A percentile compares a stretch with the other conserved stretches of the same genome.
phyloP scores from a whole-genome alignment of 768 basidiomycete genomes.

The Tylopilus cervinicoccineus region DNA sequence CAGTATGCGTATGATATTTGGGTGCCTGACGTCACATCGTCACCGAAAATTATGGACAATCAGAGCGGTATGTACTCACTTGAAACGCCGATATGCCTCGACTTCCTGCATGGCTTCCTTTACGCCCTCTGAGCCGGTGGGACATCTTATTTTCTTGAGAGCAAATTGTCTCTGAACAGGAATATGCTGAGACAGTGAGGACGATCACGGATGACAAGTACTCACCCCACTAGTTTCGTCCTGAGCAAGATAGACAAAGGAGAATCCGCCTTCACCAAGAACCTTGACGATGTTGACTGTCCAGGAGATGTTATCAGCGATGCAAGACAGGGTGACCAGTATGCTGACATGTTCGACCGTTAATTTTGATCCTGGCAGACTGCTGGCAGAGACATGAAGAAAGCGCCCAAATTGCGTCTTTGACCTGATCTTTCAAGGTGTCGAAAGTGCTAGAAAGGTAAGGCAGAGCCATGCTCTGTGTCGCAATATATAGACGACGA shows the following conservation, averaged over 20 bases:
- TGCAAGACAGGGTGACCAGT: slow-evolving; percentile 1
- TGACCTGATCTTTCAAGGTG: slow-evolving; percentile 65
- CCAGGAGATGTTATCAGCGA: slow-evolving; percentile 1
- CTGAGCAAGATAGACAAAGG: slow-evolving; percentile 85
- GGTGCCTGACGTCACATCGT: slow-evolving; percentile 54
- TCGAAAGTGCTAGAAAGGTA: slow-evolving; percentile 44
- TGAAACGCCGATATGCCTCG: slow-evolving; percentile 93
- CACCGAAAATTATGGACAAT: neutral
- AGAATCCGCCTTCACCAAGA: slow-evolving; percentile 95
- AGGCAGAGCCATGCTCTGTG: slow-evolving; percentile 26
- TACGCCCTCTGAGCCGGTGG: slow-evolving; percentile 82
- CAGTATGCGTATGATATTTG: slow-evolving; percentile 94
- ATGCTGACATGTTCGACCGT: slow-evolving; percentile 84
- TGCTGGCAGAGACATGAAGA: slow-evolving; percentile 79
- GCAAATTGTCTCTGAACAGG: slow-evolving; percentile 77
- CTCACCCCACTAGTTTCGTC: slow-evolving; percentile 82
- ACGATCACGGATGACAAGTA: slow-evolving; percentile 4
- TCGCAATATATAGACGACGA: neutral
- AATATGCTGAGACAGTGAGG: neutral
- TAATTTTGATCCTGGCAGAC: slow-evolving; percentile 89
- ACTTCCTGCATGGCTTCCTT: slow-evolving; percentile 87
- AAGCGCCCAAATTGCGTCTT: slow-evolving; percentile 79
- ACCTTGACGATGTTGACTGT: slow-evolving; percentile 87
- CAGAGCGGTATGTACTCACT: slow-evolving; percentile 45
- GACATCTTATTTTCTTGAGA: slow-evolving; percentile 95